phyloP scores from a whole-genome alignment of 768 basidiomycete species.

The Pulveroboletus sp. region DNA sequence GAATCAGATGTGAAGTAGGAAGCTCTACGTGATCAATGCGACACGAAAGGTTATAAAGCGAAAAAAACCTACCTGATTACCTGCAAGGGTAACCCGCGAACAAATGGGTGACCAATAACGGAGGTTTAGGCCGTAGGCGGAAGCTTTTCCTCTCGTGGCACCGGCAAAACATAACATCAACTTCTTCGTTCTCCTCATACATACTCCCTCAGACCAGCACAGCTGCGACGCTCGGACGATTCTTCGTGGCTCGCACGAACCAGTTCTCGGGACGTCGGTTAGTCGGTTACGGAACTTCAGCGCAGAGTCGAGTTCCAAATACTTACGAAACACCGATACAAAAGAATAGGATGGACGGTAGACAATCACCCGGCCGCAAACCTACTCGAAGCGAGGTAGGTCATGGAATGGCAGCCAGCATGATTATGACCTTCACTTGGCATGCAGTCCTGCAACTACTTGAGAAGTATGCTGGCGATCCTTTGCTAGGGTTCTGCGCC shows the following conservation, averaged over 20 bases:
- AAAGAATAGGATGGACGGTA: background rate
- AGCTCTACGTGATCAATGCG: background rate
- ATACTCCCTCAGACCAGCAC: background rate
- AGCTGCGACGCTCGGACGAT: background rate
- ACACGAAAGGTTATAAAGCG: background rate
- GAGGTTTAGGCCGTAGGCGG: background rate
- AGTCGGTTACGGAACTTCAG: background rate
- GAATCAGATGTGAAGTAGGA: background rate
- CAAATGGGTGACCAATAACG: constrained; percentile 1
- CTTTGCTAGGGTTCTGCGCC: background rate
- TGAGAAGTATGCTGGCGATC: background rate
- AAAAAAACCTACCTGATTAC: background rate
- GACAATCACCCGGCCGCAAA: background rate
- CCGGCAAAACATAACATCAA: background rate
- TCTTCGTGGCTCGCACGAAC: background rate
- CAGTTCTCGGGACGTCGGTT: background rate
- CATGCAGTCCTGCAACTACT: background rate
- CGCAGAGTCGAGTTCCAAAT: background rate
- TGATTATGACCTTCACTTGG: background rate
- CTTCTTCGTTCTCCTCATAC: background rate
- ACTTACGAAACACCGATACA: background rate
- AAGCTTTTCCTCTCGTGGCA: constrained; percentile 1
- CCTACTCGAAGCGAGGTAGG: background rate
- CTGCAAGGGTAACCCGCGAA: constrained; percentile 1
- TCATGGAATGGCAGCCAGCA: background rate